phyloP scores from a whole-genome alignment of 768 basidiomycete genomes.

The Lactifluus rugatus region DNA sequence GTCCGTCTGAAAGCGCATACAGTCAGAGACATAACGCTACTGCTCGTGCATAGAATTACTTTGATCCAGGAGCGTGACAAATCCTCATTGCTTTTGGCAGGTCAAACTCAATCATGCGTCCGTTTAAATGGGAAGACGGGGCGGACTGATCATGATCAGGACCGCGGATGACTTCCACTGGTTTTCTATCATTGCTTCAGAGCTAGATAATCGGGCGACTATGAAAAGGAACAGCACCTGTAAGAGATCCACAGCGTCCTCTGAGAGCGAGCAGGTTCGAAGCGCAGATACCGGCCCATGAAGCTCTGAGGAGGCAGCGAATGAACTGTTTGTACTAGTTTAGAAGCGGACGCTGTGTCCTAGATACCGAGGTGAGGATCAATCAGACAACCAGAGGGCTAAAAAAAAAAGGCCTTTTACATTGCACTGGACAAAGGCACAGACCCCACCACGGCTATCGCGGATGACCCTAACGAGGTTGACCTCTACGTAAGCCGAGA shows the following conservation, averaged over 20 bases:
- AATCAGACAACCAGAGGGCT: neutral
- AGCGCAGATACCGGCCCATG: constrained; percentile 64
- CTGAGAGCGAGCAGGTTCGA: constrained; percentile 68
- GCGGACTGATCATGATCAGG: constrained; percentile 12
- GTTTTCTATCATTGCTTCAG: constrained; percentile 26
- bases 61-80: constrained; percentile 42
- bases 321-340: constrained; percentile 52
- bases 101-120: constrained; percentile 29
- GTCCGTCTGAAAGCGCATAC: constrained; percentile 27
- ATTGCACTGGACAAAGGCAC: constrained; percentile 82
- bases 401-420: constrained; percentile 28
- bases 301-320: constrained; percentile 49
- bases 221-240: constrained; percentile 36
- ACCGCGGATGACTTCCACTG: constrained; percentile 27
- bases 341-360: constrained; percentile 48
- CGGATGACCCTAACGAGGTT: constrained; percentile 63
- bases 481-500: constrained; percentile 55
- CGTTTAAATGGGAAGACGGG: constrained; percentile 15
- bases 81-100: constrained; percentile 51
- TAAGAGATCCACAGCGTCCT: constrained; percentile 69
- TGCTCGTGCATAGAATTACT: constrained; percentile 29
- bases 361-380: constrained; percentile 23
- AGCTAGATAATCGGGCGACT: neutral
- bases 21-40: neutral
- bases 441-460: constrained; percentile 67